Evolutionary conservation across 176 grass and related monocot species (phyloP), one percentile per base, ranked within the genome.

Genomic region (Typha latifolia): DNA sequence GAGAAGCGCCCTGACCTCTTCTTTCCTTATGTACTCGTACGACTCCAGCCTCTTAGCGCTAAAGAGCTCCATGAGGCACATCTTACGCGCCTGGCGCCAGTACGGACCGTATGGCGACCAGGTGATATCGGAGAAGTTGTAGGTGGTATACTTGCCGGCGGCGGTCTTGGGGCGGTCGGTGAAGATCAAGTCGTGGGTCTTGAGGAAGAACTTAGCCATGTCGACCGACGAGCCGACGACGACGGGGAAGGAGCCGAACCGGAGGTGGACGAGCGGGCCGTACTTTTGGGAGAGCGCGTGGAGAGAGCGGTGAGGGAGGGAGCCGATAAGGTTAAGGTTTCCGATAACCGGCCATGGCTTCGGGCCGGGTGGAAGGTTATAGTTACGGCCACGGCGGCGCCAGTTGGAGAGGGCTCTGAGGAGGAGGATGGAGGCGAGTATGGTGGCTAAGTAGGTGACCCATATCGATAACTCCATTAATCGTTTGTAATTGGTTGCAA

Each of bases 181-280:
- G 62, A 90, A 88, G 49, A 51, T 53, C 4, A 52, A 2, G 49
- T 95, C 83, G 47, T 86, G 80, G 31, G 83, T 82, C 71, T 77
- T 83, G 66, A 96, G 84, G 69, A 96, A 82, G 69, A 84, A 87
- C 66, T 82, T 84, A 49, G 87, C 87, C 23, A 84, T 75, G 26
- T 87, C 84, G 1, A 90, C 84, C 0, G 87, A 96, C 47, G 91
- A 87, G 67, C 84, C 84, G 3, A 90, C 84, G 3, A 96, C 81
- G 12, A 87, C 81, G 6, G 81, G 73, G 74, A 82, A 78, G 13
- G 81, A 90, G 0, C 87, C 91, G 64, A 96, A 90, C 43, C n/a
- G 70, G 31, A 96, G 75, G 8, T 69, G 62, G 72, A 80, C 82
- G 22, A 96, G 68, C 4, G 72, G 81, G 26, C 87, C 91, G 66